Base-by-base conservation (phyloP, 129 eudicot species). In the Saposhnikovia divaricata region DNA sequence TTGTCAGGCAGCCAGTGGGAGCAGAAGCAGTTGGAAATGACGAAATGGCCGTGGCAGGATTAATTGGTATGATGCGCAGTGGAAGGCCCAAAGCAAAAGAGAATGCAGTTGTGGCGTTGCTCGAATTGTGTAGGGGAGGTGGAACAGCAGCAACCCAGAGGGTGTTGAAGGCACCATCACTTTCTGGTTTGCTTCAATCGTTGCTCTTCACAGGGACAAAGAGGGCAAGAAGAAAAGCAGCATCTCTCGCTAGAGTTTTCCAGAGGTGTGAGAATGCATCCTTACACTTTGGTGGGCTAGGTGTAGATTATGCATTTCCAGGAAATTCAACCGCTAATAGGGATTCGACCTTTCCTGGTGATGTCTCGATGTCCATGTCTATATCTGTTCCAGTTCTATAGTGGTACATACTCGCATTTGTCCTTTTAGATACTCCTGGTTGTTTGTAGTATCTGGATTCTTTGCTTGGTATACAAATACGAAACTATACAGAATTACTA, bases 151-250 rank as follows among this genome's bases (percentile, higher is more conserved):
- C 91, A 6, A 86, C 90, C 5, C 92, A 91, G 68, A 85, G 86
- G 85, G 96, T 91, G 82, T 40, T 91, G 77, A 86, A 78, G 79
- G 91, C 91, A 44, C 97, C 97, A 12, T 82, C 95, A 15, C 81
- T 93, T 83, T 92, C 89, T 28, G 79, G 93, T 39, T 80, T 91
- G 81, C 84, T 93, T 76, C 97, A 91, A 82, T 77, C 87, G 9
- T 69, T 93, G 76, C 82, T 91, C 31, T 91, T 85, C 42, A 91
- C 98, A 0, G 98, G 98, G 31, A 93, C 98, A 10, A 91, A 93
- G 78, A 85, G 98, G 5, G 97, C 97, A 4, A 80, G 92, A 85
- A 81, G 98, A 72, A 93, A 91, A 83, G 98, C 98, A 2, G 95
- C 95, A 14, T 91, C 97, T 27, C 94, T 93, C 73, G 96, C 96